Conservation (phyloP, 2,329 filamentous ascomycete species). For the Aspergillus brasiliensis region DNA sequence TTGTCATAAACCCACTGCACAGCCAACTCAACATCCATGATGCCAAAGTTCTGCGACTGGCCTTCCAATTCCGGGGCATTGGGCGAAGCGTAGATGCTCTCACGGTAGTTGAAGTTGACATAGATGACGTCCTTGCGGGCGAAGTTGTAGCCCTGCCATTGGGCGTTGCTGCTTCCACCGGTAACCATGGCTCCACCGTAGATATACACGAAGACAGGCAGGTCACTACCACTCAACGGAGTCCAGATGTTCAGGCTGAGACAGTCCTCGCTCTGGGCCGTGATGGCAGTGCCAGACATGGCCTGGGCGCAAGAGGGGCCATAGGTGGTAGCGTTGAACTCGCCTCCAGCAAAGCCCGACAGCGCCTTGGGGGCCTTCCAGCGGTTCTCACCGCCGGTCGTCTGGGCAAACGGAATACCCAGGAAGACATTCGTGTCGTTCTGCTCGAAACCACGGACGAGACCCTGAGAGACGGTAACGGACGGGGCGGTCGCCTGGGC, state of each 20-base stretch:
- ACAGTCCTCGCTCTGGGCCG: conserved; percentile 25
- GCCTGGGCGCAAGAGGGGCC: conserved; percentile 26
- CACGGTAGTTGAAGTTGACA: conserved; percentile 27
- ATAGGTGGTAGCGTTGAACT: conserved; percentile 21
- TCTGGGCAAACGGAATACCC: conserved; percentile 26
- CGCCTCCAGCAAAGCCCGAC: conserved; percentile 8
- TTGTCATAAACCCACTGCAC: conserved; percentile 25
- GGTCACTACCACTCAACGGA: conserved; percentile 11
- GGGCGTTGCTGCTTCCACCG: conserved; percentile 25
- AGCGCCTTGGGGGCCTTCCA: conserved; percentile 24
- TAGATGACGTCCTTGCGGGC: conserved; percentile 27
- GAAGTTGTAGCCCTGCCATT: conserved; percentile 27
- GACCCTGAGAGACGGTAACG: conserved; percentile 23
- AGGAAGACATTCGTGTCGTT: conserved; percentile 29
- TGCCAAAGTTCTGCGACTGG: conserved; percentile 26
- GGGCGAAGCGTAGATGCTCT: conserved; percentile 25
- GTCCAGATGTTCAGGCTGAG: conserved; percentile 27
- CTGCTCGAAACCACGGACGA: conserved; percentile 26
- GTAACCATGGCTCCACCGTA: conserved; percentile 65
- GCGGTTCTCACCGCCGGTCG: conserved; percentile 23
- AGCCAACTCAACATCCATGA: conserved; percentile 23
- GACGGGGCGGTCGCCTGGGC: conserved; percentile 7
- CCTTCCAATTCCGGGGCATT: conserved; percentile 23
- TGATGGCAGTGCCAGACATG: conserved; percentile 25
- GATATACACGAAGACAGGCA: conserved; percentile 52